Percentiles rank a stretch among this genome's conserved stretches.
These are phyloP conservation scores for Trichoderma harzianum DNA, from an alignment of 2,329 filamentous ascomycete species.

Conservation along the genomic window DNA sequence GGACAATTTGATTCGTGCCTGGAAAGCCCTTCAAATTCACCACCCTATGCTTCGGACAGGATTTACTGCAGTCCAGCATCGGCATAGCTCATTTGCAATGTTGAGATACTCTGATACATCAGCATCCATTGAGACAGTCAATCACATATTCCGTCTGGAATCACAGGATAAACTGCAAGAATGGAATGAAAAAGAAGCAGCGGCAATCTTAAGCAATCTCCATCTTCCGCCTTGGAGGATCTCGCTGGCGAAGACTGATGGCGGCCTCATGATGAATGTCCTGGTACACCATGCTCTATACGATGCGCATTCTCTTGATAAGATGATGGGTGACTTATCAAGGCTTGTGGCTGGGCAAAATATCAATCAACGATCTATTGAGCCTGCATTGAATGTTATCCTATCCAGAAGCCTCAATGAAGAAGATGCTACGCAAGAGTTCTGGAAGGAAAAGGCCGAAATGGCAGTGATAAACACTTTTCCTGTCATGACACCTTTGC, in stretches of 20 bases:
- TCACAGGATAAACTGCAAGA: background rate
- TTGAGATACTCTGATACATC: slow-evolving; percentile 49
- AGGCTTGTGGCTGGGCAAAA: slow-evolving; percentile 25
- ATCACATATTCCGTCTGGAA: background rate
- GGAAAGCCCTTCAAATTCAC: slow-evolving; percentile 48
- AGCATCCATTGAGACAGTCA: background rate
- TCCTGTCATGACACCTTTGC: slow-evolving; percentile 67
- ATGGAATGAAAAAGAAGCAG: slow-evolving; percentile 37
- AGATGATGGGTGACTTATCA: slow-evolving; percentile 60
- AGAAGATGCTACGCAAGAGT: slow-evolving; percentile 41
- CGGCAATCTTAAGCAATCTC: slow-evolving; percentile 41
- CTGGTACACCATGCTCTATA: slow-evolving; percentile 78
- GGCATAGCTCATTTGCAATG: slow-evolving; percentile 68
- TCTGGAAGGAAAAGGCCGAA: slow-evolving; percentile 61
- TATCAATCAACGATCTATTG: slow-evolving; percentile 25
- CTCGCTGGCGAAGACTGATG: slow-evolving; percentile 39
- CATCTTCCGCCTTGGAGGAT: slow-evolving; percentile 63
- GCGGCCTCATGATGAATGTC: slow-evolving; percentile 39
- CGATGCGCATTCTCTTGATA: slow-evolving; percentile 70
- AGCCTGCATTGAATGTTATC: slow-evolving; percentile 40
- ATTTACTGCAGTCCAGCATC: slow-evolving; percentile 61
- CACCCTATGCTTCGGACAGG: slow-evolving; percentile 76
- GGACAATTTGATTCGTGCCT: slow-evolving; percentile 51
- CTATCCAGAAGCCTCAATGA: slow-evolving; percentile 33
- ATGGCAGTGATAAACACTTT: slow-evolving; percentile 64